Evolutionary conservation across 129 eudicot genomes (phyloP).

Genomic region (Flaveria bidentis): DNA sequence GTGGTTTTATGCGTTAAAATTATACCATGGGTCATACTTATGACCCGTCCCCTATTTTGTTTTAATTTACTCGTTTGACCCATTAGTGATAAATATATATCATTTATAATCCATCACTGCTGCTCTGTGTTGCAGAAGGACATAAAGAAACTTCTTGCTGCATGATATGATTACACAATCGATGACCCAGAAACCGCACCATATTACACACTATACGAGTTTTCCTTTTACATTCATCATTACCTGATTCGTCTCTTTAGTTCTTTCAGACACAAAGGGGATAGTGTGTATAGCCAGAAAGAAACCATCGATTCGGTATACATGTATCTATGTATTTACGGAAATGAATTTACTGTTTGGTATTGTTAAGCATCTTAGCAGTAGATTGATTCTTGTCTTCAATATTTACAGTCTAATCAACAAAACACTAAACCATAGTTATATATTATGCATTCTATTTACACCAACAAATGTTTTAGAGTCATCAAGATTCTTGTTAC

Average conservation of each 20-base stretch:
- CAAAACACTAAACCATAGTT: neutral
- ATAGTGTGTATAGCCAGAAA: conserved; percentile 15
- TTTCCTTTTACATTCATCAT: neutral
- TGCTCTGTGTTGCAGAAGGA: conserved; percentile 64
- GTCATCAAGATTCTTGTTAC: neutral
- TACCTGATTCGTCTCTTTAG: neutral
- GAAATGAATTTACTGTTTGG: neutral
- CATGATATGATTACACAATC: conserved; percentile 22
- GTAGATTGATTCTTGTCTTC: neutral
- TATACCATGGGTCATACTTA: neutral
- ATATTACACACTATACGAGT: neutral
- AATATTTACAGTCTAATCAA: neutral
- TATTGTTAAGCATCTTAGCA: conserved; percentile 1
- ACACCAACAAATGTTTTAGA: neutral
- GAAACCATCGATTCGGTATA: conserved; percentile 10
- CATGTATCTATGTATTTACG: conserved; percentile 14
- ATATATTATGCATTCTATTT: neutral
- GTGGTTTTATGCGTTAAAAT: conserved; percentile 1
- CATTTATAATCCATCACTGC: neutral
- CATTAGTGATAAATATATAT: neutral
- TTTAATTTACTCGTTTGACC: conserved; percentile 9
- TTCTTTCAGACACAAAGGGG: conserved; percentile 21
- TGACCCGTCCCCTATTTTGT: neutral
- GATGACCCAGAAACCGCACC: neutral
- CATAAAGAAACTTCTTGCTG: conserved; percentile 74